These are phyloP conservation scores for Dimocarpus longan DNA, from an alignment of 345 rosid species.

Conservation along the genomic window DNA sequence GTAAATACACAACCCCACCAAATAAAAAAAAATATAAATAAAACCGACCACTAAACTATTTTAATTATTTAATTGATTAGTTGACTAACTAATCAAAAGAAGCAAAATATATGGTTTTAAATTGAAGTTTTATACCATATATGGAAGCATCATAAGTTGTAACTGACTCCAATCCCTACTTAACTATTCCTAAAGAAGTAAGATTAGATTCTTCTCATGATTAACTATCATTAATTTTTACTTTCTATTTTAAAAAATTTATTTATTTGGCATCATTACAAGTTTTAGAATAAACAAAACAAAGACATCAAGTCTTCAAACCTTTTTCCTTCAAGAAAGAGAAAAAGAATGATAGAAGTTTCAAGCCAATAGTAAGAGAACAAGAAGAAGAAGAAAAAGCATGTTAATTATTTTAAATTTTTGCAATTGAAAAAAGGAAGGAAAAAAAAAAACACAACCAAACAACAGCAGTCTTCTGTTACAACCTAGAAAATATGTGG, in stretches of 20 bases:
- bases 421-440: no score
- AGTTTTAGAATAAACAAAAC: background rate
- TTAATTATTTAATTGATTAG: slow-evolving; percentile 16
- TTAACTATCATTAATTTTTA: background rate
- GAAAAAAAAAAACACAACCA: background rate
- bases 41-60: background rate
- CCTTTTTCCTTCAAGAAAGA: background rate
- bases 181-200: slow-evolving; percentile 1
- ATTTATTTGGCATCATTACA: slow-evolving; percentile 3
- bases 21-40: background rate
- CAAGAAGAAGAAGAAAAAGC: background rate
- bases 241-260: background rate
- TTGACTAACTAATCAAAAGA: slow-evolving; percentile 4
- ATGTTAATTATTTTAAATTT: background rate
- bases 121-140: background rate
- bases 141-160: slow-evolving; percentile 15
- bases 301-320: background rate
- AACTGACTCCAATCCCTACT: background rate
- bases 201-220: slow-evolving; percentile 3
- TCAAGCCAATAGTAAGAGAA: background rate
- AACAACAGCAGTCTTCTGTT: background rate
- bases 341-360: background rate
- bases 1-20: background rate
- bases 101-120: slow-evolving; percentile 2
- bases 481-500: background rate